Percentiles rank a stretch among this genome's conserved stretches.
Conservation (phyloP, 208 protist species). For the Tritrichomonas musculus region DNA sequence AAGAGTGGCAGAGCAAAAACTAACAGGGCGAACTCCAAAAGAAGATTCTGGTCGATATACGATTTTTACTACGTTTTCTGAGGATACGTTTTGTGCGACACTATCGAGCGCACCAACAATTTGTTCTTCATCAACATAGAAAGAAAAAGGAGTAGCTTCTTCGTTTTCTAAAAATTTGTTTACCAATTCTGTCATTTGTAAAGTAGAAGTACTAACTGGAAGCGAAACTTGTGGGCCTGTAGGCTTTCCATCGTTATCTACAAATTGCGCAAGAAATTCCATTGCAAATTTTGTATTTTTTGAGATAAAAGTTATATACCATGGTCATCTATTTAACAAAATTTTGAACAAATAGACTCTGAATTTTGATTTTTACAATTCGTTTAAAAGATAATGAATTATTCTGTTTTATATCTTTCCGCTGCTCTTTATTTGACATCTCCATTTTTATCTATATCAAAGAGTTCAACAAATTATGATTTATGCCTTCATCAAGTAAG, state of each 20-base stretch:
- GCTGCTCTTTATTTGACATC: too few relatives aligned
- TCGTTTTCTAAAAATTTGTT: background rate
- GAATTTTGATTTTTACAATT: too few relatives aligned
- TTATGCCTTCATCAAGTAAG: too few relatives aligned
- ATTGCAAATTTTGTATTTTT: too few relatives aligned
- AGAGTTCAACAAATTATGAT: too few relatives aligned
- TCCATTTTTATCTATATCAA: too few relatives aligned
- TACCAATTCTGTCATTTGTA: background rate
- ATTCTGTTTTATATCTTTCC: too few relatives aligned
- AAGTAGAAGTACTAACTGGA: background rate
- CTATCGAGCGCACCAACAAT: background rate
- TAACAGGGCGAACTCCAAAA: background rate
- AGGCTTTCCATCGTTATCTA: background rate
- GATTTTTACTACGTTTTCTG: constrained; percentile 30
- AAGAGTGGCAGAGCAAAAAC: background rate
- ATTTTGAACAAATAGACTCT: too few relatives aligned
- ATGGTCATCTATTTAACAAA: too few relatives aligned
- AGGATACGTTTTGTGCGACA: background rate
- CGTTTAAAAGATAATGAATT: too few relatives aligned
- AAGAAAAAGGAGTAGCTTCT: background rate
- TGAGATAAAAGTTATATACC: too few relatives aligned
- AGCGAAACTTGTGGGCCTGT: background rate
- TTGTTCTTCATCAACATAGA: constrained; percentile 10
- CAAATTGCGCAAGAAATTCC: background rate
- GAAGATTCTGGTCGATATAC: constrained; percentile 19